phyloP scores from a whole-genome alignment of 1,284 basidiomycete genomes.

The Laetiporus sulphureus region DNA sequence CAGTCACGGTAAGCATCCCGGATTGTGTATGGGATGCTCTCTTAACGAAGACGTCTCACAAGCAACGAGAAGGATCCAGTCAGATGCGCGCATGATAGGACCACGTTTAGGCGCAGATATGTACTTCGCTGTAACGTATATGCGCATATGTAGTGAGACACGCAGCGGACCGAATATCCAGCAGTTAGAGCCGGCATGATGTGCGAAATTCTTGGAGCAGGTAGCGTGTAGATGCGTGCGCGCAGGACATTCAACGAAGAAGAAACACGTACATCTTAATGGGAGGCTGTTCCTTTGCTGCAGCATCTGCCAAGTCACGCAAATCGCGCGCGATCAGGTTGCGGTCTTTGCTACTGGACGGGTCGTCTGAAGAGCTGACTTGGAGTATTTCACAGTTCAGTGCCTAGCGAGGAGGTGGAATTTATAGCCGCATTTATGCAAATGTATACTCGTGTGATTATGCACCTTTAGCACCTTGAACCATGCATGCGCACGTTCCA shows the following conservation, averaged over 20 bases:
- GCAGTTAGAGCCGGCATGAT: background rate
- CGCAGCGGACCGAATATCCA: too few species aligned
- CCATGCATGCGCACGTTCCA: constrained; percentile 22
- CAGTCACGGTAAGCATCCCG: too few species aligned
- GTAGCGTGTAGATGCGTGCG: too few species aligned
- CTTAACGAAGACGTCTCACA: too few species aligned
- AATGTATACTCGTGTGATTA: background rate
- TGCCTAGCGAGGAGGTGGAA: constrained; percentile 10
- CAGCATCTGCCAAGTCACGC: constrained; percentile 23
- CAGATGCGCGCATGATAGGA: too few species aligned
- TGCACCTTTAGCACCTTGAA: constrained; percentile 24
- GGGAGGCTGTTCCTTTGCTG: constrained; percentile 22
- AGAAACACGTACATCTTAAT: constrained; percentile 20
- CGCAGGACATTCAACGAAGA: background rate
- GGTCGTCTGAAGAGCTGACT: constrained; percentile 25
- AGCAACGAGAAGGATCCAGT: too few species aligned
- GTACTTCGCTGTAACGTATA: too few species aligned
- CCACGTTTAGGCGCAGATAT: too few species aligned
- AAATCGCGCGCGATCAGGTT: constrained; percentile 25
- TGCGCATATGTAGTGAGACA: too few species aligned
- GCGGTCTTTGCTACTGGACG: constrained; percentile 18
- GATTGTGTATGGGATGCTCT: too few species aligned
- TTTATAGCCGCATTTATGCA: background rate
- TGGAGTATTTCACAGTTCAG: constrained; percentile 23
- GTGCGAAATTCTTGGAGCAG: too few species aligned